Conservation (phyloP, 805 yeast genomes). For the Hanseniaspora guilliermondii region DNA sequence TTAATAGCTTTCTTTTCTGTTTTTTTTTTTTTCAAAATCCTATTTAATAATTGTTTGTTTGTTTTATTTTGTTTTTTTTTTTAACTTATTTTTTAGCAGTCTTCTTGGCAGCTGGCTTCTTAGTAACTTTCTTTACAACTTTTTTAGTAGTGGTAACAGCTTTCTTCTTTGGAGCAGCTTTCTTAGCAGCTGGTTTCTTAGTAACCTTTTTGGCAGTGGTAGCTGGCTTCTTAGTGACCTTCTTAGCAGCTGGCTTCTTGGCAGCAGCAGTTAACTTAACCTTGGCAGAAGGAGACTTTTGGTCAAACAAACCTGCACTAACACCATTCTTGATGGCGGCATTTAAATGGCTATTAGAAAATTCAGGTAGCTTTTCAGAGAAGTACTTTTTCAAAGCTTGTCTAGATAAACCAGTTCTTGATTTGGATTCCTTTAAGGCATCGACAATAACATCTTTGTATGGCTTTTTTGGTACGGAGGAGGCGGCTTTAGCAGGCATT, state of each 20-base stretch:
- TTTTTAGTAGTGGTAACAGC: constrained; percentile 13
- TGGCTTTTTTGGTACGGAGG: constrained; percentile 13
- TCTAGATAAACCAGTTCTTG: constrained; percentile 73
- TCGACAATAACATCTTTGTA: constrained; percentile 30
- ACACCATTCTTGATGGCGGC: constrained; percentile 72
- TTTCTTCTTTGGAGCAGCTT: constrained; percentile 5
- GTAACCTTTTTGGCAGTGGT: constrained; percentile 9
- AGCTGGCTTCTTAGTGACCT: constrained; percentile 9
- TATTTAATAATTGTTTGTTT: background rate
- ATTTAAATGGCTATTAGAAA: constrained; percentile 17
- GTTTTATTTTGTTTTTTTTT: background rate
- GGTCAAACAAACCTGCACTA: constrained; percentile 57
- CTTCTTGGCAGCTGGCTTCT: constrained; percentile 13
- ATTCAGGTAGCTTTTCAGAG: constrained; percentile 37
- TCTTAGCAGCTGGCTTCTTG: constrained; percentile 22
- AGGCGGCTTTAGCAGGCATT: constrained; percentile 13
- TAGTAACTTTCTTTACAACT: constrained; percentile 13
- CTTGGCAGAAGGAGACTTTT: constrained; percentile 82
- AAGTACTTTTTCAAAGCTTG: constrained; percentile 80
- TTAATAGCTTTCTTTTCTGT: background rate
- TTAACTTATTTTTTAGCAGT: constrained; percentile 10
- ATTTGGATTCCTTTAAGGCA: constrained; percentile 59
- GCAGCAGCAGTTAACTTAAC: constrained; percentile 41
- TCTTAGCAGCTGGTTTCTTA: constrained; percentile 11
- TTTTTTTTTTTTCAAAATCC: background rate